Evolutionary conservation across 1,284 basidiomycete species (phyloP).

Genomic region (Athelia psychrophila): DNA sequence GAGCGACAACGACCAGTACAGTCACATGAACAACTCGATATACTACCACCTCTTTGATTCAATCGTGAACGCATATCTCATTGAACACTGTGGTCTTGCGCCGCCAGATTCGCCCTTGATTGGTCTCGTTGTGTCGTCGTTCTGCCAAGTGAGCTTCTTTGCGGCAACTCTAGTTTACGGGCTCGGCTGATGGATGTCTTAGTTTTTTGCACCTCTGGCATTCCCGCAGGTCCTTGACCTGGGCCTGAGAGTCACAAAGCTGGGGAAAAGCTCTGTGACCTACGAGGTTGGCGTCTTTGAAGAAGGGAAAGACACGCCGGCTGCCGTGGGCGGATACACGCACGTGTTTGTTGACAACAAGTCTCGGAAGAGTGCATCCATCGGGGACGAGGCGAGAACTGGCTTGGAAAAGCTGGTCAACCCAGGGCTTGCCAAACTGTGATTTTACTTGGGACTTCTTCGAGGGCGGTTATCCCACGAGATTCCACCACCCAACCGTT

Average conservation of each 20-base stretch:
- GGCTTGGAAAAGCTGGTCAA: neutral
- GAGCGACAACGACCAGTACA: conserved; percentile 82
- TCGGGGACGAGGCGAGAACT: conserved; percentile 22
- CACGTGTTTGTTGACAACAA: conserved; percentile 73
- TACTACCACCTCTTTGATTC: conserved; percentile 81
- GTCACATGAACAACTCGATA: conserved; percentile 75
- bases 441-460: too few relatives aligned
- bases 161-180: neutral
- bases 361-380: conserved; percentile 50
- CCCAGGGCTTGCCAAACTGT: too few relatives aligned
- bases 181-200: neutral
- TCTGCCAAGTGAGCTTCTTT: conserved; percentile 45
- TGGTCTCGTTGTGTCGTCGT: conserved; percentile 71
- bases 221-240: conserved; percentile 69
- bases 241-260: conserved; percentile 58
- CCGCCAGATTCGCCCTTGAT: conserved; percentile 52
- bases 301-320: conserved; percentile 40
- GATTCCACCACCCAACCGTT: too few relatives aligned
- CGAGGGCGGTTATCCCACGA: too few relatives aligned
- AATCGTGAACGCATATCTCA: conserved; percentile 71
- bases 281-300: conserved; percentile 76
- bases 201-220: conserved; percentile 65
- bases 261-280: conserved; percentile 69
- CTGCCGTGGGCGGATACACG: conserved; percentile 74
- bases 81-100: conserved; percentile 50